phyloP scores from a whole-genome alignment of 257 asterid genomes.

The Solanum pinnatisectum region DNA sequence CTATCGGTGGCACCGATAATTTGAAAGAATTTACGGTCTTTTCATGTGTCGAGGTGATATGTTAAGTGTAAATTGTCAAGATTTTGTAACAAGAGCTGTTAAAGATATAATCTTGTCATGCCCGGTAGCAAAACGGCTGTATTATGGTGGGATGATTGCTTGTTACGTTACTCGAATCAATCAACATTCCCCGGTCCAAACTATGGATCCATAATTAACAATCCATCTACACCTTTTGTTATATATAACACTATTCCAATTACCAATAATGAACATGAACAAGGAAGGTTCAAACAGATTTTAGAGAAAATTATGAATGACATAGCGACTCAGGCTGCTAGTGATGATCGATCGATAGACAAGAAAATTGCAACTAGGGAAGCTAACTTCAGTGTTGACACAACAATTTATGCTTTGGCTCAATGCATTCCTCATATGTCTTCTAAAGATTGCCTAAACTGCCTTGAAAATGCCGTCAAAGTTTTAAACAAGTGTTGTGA shows the following conservation, averaged over 20 bases:
- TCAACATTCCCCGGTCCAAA: neutral
- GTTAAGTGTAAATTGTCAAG: neutral
- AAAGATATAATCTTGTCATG: neutral
- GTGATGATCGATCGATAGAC: neutral
- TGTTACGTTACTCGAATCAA: neutral
- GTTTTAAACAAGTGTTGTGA: neutral
- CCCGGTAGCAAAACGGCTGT: neutral
- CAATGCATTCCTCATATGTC: neutral
- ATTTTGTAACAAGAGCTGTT: neutral
- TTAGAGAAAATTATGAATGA: neutral
- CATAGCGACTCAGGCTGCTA: neutral
- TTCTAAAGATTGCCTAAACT: neutral
- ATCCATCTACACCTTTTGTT: neutral
- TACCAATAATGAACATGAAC: neutral
- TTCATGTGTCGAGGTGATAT: neutral
- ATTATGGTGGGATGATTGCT: neutral
- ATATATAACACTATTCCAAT: fast-evolving
- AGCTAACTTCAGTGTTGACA: neutral
- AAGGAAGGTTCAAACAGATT: neutral
- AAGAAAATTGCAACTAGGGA: neutral
- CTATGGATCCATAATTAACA: neutral
- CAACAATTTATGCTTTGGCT: neutral
- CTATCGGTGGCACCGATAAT: neutral
- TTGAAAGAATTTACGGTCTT: neutral
- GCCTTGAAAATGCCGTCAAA: neutral